Evolutionary conservation across 345 rosid species (phyloP).

Genomic region (Erysimum cheiranthoides): DNA sequence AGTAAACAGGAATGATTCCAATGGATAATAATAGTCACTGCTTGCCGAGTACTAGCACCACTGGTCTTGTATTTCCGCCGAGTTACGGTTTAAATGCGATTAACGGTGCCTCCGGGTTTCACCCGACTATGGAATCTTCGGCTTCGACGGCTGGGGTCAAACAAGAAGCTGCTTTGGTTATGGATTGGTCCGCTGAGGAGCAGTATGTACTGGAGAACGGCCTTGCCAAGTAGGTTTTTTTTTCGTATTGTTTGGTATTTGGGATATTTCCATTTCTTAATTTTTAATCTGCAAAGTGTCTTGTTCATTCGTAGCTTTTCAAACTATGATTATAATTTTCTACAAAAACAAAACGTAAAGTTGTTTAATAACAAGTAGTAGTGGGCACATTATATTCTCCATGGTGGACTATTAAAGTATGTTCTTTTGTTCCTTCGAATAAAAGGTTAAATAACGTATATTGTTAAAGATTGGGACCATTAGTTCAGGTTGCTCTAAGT

Average conservation of each 20-base stretch:
- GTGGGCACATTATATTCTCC: constrained; percentile 43
- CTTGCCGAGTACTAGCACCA: constrained; percentile 36
- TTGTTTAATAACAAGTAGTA: constrained; percentile 23
- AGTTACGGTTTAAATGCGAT: constrained; percentile 27
- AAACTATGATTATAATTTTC: constrained; percentile 10
- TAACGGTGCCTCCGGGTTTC: constrained; percentile 6
- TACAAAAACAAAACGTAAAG: background rate
- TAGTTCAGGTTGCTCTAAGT: constrained; percentile 8
- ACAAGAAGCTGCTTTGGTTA: constrained; percentile 67
- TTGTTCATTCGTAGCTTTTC: constrained; percentile 35
- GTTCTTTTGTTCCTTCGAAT: constrained; percentile 39
- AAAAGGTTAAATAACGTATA: background rate
- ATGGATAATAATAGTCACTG: constrained; percentile 37
- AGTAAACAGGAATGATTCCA: constrained; percentile 29
- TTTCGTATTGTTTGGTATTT: constrained; percentile 28
- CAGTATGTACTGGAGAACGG: constrained; percentile 81
- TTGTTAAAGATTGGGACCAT: constrained; percentile 25
- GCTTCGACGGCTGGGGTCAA: constrained; percentile 20
- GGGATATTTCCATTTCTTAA: constrained; percentile 10
- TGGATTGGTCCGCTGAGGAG: constrained; percentile 80
- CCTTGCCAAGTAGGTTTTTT: constrained; percentile 66
- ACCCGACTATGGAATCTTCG: background rate
- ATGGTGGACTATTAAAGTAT: constrained; percentile 46
- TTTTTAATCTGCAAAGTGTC: constrained; percentile 16
- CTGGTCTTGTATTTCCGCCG: constrained; percentile 28